Evolutionary conservation across 139 green algal species (phyloP), one percentile per base, ranked within the genome.

Genomic region (Limnomonas spitsbergensis): DNA sequence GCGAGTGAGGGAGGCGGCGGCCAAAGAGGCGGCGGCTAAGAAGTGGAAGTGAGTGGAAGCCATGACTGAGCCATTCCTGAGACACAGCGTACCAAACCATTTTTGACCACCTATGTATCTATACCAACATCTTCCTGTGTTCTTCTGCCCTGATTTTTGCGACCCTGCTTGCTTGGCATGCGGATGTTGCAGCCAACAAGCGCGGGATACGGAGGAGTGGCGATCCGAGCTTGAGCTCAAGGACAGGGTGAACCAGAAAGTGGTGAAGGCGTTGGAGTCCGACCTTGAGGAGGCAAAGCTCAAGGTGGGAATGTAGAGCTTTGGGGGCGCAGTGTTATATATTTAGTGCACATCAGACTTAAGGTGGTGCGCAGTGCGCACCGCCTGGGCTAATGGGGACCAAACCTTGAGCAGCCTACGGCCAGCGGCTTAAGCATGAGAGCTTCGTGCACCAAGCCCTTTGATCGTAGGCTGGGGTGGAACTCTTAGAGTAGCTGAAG

Each of bases 1-100:
- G 61, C 61, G 61, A 34, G 61, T 72, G 61, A 34, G 61, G 9
- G 61, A 72, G 61, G 61, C 61, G 27, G 24, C 61, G 26, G 61
- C 26, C 6, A 34, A 37, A 20, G 61, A 72, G 61, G 29, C 26
- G 7, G 61, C 61, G 9, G 61, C 61, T 20, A 72, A 72, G 61
- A 72, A 72, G 9, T 24, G 9, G 61, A 72, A 24, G 61, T 72
- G 47, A 20, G 47, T 61, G 47, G 14, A 61, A 29, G 14, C 47
- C 14, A 14, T 29, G 14, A 61, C 47, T 29, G 14, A 61, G 14
- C 14, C 47, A 61, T 20, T 14, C n/a, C n/a, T n/a, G n/a, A n/a
- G n/a, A n/a, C n/a, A n/a, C n/a, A n/a, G n/a, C n/a, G 42, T 54
- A 54, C 9, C 42, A 54, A 6, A 9, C 7, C 42, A 6, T 54